Conservation (phyloP, 352 stramenopile species). For the Peronosclerospora sorghi region DNA sequence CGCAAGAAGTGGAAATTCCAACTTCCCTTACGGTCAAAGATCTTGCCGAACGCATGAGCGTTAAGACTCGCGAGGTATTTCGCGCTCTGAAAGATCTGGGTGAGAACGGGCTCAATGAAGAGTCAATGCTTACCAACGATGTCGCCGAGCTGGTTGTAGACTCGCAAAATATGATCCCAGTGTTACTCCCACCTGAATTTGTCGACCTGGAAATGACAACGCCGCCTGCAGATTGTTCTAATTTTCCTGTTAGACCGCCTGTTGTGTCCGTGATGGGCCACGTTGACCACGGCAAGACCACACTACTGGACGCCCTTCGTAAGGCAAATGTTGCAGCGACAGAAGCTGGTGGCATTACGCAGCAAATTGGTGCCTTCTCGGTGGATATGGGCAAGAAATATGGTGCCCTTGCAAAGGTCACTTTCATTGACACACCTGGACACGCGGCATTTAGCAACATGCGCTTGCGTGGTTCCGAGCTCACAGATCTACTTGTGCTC, state of each 20-base stretch:
- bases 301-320: slow-evolving; percentile 91
- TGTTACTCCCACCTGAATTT: slow-evolving; percentile 74
- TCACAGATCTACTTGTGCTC: slow-evolving; percentile 97
- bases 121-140: slow-evolving; percentile 61
- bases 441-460: slow-evolving; percentile 98
- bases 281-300: slow-evolving; percentile 99
- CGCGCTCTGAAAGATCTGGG: slow-evolving; percentile 51
- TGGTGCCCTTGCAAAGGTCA: slow-evolving; percentile 59
- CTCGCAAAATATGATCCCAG: slow-evolving; percentile 76
- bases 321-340: slow-evolving; percentile 87
- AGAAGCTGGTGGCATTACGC: slow-evolving; percentile 99
- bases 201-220: slow-evolving; percentile 62
- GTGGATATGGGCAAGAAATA: slow-evolving; percentile 87
- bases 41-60: slow-evolving; percentile 67
- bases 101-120: slow-evolving; percentile 53
- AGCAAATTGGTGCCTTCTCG: slow-evolving; percentile 95
- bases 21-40: slow-evolving; percentile 60
- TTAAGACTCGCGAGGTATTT: slow-evolving; percentile 65
- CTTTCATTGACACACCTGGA: slow-evolving; percentile 99
- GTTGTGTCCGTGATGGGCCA: slow-evolving; percentile 99
- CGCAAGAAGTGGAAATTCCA: slow-evolving; percentile 74
- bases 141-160: slow-evolving; percentile 77
- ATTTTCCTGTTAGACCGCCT: slow-evolving; percentile 65
- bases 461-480: slow-evolving; percentile 91
- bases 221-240: slow-evolving; percentile 50